A percentile compares a stretch with the other conserved stretches of the same genome.
Conservation (phyloP, 306 rosid genomes). For the Prunus fruticosa region DNA sequence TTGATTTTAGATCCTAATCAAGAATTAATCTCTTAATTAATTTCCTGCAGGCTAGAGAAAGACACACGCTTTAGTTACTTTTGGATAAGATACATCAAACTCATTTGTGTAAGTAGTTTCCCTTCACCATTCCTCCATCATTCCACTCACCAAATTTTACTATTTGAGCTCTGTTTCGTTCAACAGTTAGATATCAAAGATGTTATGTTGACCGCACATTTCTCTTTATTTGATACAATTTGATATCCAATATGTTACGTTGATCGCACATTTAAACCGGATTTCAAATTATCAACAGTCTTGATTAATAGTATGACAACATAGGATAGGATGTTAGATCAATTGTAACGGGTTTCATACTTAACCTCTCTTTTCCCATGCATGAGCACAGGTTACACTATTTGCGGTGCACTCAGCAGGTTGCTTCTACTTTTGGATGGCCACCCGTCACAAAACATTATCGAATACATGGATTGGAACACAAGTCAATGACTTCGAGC, state of each 20-base stretch:
- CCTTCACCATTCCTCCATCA: neutral
- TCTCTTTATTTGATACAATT: neutral
- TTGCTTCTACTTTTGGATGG: constrained; percentile 84
- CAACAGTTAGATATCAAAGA: too few species aligned
- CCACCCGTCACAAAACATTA: constrained; percentile 41
- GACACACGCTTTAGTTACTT: constrained; percentile 80
- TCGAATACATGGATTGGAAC: constrained; percentile 72
- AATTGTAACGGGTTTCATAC: neutral
- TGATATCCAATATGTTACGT: neutral
- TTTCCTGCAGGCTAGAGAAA: constrained; percentile 67
- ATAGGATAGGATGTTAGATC: neutral
- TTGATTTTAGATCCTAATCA: neutral
- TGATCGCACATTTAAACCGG: neutral
- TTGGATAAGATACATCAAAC: constrained; percentile 58
- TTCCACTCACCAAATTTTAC: neutral
- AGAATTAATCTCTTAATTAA: neutral
- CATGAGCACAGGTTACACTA: constrained; percentile 55
- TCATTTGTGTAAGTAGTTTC: constrained; percentile 61
- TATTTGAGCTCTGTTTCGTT: neutral
- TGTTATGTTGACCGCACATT: neutral
- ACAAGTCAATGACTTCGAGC: constrained; percentile 40
- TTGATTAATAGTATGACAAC: neutral
- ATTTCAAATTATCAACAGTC: neutral
- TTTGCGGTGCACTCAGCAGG: constrained; percentile 84
- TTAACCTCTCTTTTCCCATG: neutral